Conservation (phyloP, 768 basidiomycete genomes). For the Rhizopogon roseolus region DNA sequence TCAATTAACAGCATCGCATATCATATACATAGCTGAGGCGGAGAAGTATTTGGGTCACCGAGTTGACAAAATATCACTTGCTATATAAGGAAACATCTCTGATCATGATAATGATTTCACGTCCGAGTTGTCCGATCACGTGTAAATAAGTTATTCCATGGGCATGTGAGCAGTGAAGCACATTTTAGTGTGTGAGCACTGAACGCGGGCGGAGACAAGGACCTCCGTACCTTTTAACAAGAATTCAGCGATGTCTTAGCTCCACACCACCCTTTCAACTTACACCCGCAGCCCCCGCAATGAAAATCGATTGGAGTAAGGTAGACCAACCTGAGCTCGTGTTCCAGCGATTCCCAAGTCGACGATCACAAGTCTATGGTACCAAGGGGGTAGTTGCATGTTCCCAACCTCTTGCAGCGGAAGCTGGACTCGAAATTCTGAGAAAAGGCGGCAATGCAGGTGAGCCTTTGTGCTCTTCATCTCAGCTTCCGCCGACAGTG, state of each 20-base stretch:
- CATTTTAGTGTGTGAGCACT: constrained; percentile 3
- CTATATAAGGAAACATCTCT: too few species aligned
- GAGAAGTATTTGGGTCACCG: too few species aligned
- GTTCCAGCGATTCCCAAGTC: constrained; percentile 73
- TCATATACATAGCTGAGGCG: too few species aligned
- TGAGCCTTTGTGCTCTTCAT: constrained; percentile 25
- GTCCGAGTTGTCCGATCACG: too few species aligned
- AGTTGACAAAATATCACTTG: too few species aligned
- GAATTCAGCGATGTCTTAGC: background rate
- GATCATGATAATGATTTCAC: too few species aligned
- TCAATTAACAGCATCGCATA: too few species aligned
- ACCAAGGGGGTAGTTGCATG: constrained; percentile 85
- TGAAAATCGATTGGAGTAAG: constrained; percentile 50
- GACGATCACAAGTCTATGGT: constrained; percentile 82
- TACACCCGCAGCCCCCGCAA: constrained; percentile 16
- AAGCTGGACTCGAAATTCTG: constrained; percentile 89
- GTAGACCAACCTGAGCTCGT: constrained; percentile 63
- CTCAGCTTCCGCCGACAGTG: background rate
- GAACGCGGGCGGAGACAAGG: background rate
- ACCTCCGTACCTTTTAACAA: background rate
- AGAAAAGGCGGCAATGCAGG: constrained; percentile 95
- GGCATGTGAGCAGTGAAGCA: too few species aligned
- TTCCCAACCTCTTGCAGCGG: constrained; percentile 87
- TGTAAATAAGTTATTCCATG: too few species aligned
- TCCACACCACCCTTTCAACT: constrained; percentile 1